phyloP scores from a whole-genome alignment of 371 early-diverging fungal genomes.

The Lichtheimia ornata region DNA sequence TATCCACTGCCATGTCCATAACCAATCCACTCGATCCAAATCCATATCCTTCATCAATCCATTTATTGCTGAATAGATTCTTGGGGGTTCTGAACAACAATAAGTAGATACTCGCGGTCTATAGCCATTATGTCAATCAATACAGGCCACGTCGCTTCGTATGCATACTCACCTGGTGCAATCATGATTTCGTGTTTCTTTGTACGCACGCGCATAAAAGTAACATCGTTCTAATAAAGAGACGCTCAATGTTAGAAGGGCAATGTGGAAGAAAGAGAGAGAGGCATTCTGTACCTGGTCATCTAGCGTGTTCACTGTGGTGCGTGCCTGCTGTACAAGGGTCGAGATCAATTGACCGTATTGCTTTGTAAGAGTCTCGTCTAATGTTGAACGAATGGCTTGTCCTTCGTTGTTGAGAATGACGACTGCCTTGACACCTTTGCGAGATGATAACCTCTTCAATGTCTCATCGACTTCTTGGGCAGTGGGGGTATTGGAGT shows the following conservation, averaged over 20 bases:
- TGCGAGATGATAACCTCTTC: slow-evolving; percentile 81
- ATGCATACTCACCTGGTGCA: slow-evolving; percentile 71
- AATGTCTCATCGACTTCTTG: slow-evolving; percentile 91
- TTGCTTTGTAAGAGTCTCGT: slow-evolving; percentile 75
- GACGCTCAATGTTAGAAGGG: not conserved
- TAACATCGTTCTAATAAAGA: slow-evolving; percentile 77
- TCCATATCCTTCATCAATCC: not conserved
- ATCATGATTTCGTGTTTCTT: slow-evolving; percentile 96
- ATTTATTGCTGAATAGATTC: slow-evolving; percentile 37
- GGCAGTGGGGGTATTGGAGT: slow-evolving; percentile 26
- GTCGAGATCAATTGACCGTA: slow-evolving; percentile 55
- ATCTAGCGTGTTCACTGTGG: slow-evolving; percentile 36
- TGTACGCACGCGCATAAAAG: slow-evolving; percentile 90
- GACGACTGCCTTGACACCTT: slow-evolving; percentile 81
- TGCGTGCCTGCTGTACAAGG: slow-evolving; percentile 39
- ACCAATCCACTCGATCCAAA: no score
- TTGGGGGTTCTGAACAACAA: slow-evolving; percentile 83
- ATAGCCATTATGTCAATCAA: slow-evolving; percentile 3
- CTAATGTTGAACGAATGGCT: slow-evolving; percentile 87
- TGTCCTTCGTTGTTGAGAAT: slow-evolving; percentile 79
- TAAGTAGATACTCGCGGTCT: slow-evolving; percentile 89
- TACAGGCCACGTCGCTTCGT: not conserved
- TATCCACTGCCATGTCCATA: no score
- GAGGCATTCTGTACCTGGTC: slow-evolving; percentile 27
- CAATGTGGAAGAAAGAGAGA: not conserved